Base-by-base conservation (phyloP, 495 filamentous ascomycete genomes). In the Neurospora sp. region DNA sequence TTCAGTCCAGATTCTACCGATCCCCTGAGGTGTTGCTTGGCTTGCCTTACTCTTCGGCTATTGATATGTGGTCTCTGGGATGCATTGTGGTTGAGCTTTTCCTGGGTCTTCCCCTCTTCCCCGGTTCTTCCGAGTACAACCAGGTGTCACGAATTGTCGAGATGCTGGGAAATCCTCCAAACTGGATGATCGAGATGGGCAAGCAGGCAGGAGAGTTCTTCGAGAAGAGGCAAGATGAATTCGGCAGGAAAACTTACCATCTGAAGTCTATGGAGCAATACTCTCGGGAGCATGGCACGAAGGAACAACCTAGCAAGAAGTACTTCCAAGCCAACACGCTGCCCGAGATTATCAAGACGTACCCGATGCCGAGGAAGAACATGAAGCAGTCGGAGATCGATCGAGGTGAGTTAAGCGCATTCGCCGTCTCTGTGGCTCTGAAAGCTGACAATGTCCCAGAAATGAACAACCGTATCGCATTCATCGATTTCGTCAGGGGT, bases 61-160 rank as follows among this genome's bases (percentile, higher is more conserved):
- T 99, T 79, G 96, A 99, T 78, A 98, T 99, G 96, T 99, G 96
- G 96, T 99, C 96, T 11, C 85, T 99, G 62, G 96, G 96, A 38
- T 99, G 96, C 81, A 99, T 99, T 73, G 96, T 99, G 27, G 96
- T 99, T 38, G 96, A 99, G 81, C 88, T 99, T 4, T 99, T 99
- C 85, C 85, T 99, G 4, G 96, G 96, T 44, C 84, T 99, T 39
- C 96, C 96, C 38, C 82, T 99, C 5, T 99, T 99, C 84, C 96
- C 96, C 5, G 96, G 96, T 4, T 98, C 96, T 8, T 99, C 96
- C 12, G 96, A 99, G 81, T 99, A 99, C 82, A 99, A 99, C 79
- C 96, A 99, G 79, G 94, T 99, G 20, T 92, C 94, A 12, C 87
- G 96, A 37, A 99, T 99, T 70, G 96, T 96, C 39, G 96, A 99